A percentile compares a stretch with the other conserved stretches of the same genome.
Conservation (phyloP, 1,284 basidiomycete genomes). For the Apiotrichum akiyoshidainum region DNA sequence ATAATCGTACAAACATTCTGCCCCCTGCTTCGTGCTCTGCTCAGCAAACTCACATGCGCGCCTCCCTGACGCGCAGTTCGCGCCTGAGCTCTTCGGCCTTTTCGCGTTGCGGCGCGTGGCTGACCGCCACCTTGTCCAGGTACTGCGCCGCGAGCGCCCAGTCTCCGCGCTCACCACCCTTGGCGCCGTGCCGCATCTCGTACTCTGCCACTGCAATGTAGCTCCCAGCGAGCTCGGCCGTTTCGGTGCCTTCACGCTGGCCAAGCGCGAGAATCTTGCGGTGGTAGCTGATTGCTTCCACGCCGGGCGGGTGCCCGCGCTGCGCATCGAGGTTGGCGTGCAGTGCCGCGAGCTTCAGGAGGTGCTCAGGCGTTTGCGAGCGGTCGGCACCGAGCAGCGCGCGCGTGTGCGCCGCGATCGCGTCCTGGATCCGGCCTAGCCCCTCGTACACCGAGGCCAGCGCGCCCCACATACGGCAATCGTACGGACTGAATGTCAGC, state of each 20-base stretch:
- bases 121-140: constrained; percentile 66
- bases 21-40: not conserved
- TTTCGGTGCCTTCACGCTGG: constrained; percentile 59
- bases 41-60: constrained; percentile 11
- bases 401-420: constrained; percentile 81
- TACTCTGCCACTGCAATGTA: constrained; percentile 74
- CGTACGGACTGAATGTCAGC: constrained; percentile 70
- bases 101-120: constrained; percentile 51
- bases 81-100: constrained; percentile 39
- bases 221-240: constrained; percentile 72
- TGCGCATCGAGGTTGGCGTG: constrained; percentile 49
- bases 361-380: constrained; percentile 68
- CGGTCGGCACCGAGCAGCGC: constrained; percentile 80
- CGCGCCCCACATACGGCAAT: constrained; percentile 93
- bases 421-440: constrained; percentile 72
- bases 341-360: constrained; percentile 69
- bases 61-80: constrained; percentile 36
- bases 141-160: constrained; percentile 53
- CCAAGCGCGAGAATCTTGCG: constrained; percentile 67
- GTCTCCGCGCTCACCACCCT: constrained; percentile 28
- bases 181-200: constrained; percentile 57
- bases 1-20: not conserved
- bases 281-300: constrained; percentile 34
- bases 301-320: constrained; percentile 1
- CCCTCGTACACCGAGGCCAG: constrained; percentile 92